Evolutionary conservation across 2,329 filamentous ascomycete genomes (phyloP).

Genomic region (Botrytis squamosa): DNA sequence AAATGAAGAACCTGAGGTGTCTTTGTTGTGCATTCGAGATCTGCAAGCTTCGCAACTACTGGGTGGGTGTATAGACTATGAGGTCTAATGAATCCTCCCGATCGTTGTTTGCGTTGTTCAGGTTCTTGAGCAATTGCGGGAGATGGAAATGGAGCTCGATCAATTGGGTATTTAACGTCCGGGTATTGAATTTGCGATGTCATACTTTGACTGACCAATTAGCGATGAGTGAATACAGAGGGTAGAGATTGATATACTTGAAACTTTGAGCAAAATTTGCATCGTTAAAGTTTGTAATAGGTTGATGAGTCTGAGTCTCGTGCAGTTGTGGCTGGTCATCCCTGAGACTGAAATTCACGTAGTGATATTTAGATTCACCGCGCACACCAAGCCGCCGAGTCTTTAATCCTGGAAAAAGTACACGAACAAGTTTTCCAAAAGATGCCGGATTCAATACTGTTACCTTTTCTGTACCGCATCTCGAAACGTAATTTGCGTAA

Average conservation of each 20-base stretch:
- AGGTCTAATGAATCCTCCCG: slow-evolving; percentile 40
- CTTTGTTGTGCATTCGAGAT: slow-evolving; percentile 59
- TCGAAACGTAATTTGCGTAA: slow-evolving; percentile 91
- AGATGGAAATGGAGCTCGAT: slow-evolving; percentile 43
- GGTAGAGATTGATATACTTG: slow-evolving; percentile 44
- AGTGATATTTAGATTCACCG: slow-evolving; percentile 98
- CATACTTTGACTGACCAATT: slow-evolving; percentile 34
- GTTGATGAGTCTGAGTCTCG: slow-evolving; percentile 46
- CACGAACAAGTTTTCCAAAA: slow-evolving; percentile 94
- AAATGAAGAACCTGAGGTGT: slow-evolving; percentile 61
- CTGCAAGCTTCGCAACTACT: slow-evolving; percentile 55
- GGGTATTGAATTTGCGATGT: slow-evolving; percentile 34
- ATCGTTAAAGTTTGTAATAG: slow-evolving; percentile 52
- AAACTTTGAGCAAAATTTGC: slow-evolving; percentile 50
- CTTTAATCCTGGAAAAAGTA: slow-evolving; percentile 93
- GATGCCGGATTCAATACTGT: slow-evolving; percentile 95
- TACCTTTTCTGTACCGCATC: slow-evolving; percentile 89
- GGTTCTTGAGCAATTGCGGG: slow-evolving; percentile 42
- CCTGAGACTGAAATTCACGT: slow-evolving; percentile 65
- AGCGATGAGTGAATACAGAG: slow-evolving; percentile 18
- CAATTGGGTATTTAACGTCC: slow-evolving; percentile 39
- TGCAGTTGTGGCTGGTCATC: slow-evolving; percentile 48
- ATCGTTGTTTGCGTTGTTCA: slow-evolving; percentile 33
- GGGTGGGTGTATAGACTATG: slow-evolving; percentile 61
- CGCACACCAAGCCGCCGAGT: slow-evolving; percentile 88